Evolutionary conservation across 2,329 filamentous ascomycete species (phyloP).

Genomic region (Fusarium circinatum): DNA sequence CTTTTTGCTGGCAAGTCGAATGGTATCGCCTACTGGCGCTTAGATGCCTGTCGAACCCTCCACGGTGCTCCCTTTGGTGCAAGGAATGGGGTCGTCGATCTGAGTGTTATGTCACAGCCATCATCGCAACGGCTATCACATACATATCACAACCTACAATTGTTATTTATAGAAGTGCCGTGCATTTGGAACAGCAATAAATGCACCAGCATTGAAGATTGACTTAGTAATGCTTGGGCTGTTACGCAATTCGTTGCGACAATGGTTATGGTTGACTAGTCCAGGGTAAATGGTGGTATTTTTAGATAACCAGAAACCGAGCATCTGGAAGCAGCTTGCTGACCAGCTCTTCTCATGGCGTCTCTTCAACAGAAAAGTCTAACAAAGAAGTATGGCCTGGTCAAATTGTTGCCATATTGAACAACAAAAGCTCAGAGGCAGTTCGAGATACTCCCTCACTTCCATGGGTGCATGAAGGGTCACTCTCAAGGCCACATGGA

Average conservation of each 20-base stretch:
- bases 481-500: no score
- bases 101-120: fast-evolving
- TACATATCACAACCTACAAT: background rate
- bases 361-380: no score
- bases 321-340: background rate
- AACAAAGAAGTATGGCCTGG: no score
- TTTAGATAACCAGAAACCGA: background rate
- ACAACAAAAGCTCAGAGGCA: background rate
- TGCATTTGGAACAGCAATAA: background rate
- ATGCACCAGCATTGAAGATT: background rate
- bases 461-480: no score
- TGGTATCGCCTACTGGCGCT: background rate
- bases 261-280: background rate
- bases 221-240: background rate
- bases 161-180: background rate
- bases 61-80: background rate
- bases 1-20: background rate
- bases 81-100: background rate
- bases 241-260: background rate
- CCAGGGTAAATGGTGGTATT: background rate
- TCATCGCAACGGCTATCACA: background rate
- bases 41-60: background rate
- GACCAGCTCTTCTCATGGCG: no score
- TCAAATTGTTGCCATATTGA: background rate
- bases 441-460: no score